Evolutionary conservation across 2,329 filamentous ascomycete genomes (phyloP), one percentile per base, ranked within the genome.

Genomic region (Laburnicola sp.): DNA sequence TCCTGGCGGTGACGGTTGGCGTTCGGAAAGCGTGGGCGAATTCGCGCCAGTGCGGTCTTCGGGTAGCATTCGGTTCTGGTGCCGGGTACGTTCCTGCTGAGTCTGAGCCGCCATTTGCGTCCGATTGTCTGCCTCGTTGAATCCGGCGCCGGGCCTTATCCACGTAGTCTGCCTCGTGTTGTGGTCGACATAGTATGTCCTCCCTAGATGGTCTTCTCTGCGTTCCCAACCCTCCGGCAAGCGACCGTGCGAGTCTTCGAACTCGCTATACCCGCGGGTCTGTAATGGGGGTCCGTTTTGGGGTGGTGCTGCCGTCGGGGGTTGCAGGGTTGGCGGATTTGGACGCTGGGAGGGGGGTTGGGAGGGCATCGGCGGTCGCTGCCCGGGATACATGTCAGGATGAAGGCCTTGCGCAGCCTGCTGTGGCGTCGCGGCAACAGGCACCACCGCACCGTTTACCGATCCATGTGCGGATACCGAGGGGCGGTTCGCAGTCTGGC

Each of bases 151-250:
- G 6, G 94, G 94, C 53, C 94, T 82, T 63, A 89, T 93, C 94
- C 94, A 99, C 63, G 93, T 97, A 0, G 94, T 99, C 48, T 94
- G 93, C 64, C 94, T 83, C 5, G 92, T 96, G 73, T 97, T 97
- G 73, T 97, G 94, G 68, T 99, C 94, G 45, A 99, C 94, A 71
- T 97, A 99, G 71, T 99, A 99, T 22, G 93, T 97, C 65, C 94
- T 84, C 45, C 94, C 93, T 37, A 97, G 75, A 63, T 97, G 94
- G 71, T 99, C 94, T 73, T 97, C 93, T 50, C 94, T 85, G 49
- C 94, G 86, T 76, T 99, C 94, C 93, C 94, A 99, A 30, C 94
- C 94, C 44, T 89, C 86, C 30, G 94, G 94, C 48, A 99, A 76
- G 62, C 93, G 86, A 50, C 94, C 94, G 69, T 97, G 92, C n/a